Percentiles rank a stretch among this genome's conserved stretches.
Evolutionary conservation across 768 basidiomycete species (phyloP).

Genomic region (Psilocybe subaeruginosa): DNA sequence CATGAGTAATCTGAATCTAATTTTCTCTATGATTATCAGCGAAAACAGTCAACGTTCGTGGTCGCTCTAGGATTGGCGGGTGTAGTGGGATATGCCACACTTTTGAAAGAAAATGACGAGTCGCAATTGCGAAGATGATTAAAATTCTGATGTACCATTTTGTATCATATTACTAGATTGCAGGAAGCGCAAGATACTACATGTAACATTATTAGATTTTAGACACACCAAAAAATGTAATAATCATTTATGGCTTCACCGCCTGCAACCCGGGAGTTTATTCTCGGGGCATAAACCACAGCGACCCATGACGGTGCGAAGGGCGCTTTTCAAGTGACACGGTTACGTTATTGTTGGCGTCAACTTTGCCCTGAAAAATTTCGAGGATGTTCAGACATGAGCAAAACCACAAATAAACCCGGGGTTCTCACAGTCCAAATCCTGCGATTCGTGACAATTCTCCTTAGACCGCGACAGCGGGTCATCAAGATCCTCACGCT

Average conservation of each 20-base stretch:
- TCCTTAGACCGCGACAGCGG: slow-evolving; percentile 40
- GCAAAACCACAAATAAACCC: not conserved
- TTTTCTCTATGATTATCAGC: not conserved
- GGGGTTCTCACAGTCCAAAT: slow-evolving; percentile 56
- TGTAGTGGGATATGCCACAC: slow-evolving; percentile 21
- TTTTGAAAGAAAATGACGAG: slow-evolving; percentile 17
- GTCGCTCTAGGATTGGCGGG: slow-evolving; percentile 20
- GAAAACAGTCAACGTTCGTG: slow-evolving; percentile 12
- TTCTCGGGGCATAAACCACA: slow-evolving; percentile 44
- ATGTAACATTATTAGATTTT: slow-evolving; percentile 8
- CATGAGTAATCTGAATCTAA: not conserved
- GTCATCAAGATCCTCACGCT: slow-evolving; percentile 45
- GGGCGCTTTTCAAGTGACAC: slow-evolving; percentile 35
- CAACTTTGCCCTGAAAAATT: slow-evolving; percentile 28
- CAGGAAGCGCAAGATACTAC: not conserved
- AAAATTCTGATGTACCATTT: not conserved
- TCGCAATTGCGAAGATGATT: not conserved
- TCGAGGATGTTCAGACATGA: not conserved
- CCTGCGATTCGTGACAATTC: slow-evolving; percentile 50
- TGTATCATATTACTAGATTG: not conserved
- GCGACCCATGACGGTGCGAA: slow-evolving; percentile 25
- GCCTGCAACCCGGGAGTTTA: slow-evolving; percentile 6
- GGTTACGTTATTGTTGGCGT: slow-evolving; percentile 15
- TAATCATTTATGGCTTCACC: not conserved
- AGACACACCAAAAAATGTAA: not conserved